Conservation (phyloP, 2,329 filamentous ascomycete genomes). For the Dactylellina leptospora region DNA sequence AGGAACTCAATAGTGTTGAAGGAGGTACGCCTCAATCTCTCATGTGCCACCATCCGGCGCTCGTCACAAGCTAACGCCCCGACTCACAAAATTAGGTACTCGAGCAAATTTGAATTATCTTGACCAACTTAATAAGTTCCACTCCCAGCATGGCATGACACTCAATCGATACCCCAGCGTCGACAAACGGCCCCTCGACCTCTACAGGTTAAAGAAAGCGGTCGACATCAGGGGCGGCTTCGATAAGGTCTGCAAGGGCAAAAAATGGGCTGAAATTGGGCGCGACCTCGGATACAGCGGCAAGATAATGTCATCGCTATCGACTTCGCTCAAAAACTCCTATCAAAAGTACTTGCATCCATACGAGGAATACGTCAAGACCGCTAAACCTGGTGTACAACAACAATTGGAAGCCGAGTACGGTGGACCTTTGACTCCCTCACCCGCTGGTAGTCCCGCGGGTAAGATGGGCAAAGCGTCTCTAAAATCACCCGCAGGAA, state of each 20-base stretch:
- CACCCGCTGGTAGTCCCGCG: slow-evolving; percentile 77
- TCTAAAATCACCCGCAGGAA: slow-evolving; percentile 59
- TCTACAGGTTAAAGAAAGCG: slow-evolving; percentile 95
- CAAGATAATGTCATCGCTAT: slow-evolving; percentile 99
- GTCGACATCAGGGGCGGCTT: slow-evolving; percentile 95
- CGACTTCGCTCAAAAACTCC: slow-evolving; percentile 96
- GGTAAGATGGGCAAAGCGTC: slow-evolving; percentile 64
- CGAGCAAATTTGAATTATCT: slow-evolving; percentile 95
- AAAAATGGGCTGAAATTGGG: slow-evolving; percentile 99
- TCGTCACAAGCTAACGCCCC: neutral
- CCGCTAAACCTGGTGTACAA: slow-evolving; percentile 94
- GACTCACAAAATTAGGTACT: slow-evolving; percentile 71
- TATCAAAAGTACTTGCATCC: slow-evolving; percentile 97
- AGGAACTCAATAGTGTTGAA: slow-evolving; percentile 97
- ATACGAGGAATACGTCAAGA: slow-evolving; percentile 90
- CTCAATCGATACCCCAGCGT: slow-evolving; percentile 94
- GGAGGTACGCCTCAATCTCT: slow-evolving; percentile 70
- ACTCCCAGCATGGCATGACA: slow-evolving; percentile 94
- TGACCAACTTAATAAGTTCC: slow-evolving; percentile 92
- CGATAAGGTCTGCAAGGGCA: slow-evolving; percentile 93
- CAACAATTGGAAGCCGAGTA: slow-evolving; percentile 93
- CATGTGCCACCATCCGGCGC: neutral
- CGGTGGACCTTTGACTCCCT: slow-evolving; percentile 85
- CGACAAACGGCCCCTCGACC: slow-evolving; percentile 93
- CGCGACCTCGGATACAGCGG: slow-evolving; percentile 96